phyloP scores from a whole-genome alignment of 129 eudicot genomes.

The Pittosporum tobira region DNA sequence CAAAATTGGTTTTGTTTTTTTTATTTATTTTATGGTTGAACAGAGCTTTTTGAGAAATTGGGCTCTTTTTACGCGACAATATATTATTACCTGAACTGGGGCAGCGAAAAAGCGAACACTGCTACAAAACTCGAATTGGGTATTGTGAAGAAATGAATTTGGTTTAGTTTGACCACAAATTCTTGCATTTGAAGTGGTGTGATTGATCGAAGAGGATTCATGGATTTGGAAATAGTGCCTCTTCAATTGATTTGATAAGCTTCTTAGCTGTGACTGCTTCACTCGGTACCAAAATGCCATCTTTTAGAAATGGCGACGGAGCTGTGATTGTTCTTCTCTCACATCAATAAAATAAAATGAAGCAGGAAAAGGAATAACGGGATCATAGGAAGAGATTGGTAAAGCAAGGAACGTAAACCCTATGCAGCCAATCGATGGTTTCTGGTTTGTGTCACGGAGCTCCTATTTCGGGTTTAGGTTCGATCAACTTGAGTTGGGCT shows the following conservation, averaged over 20 bases:
- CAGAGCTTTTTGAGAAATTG: no score
- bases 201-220: constrained; percentile 14
- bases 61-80: no score
- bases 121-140: constrained; percentile 17
- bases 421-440: no score
- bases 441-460: no score
- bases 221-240: constrained; percentile 32
- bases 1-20: no score
- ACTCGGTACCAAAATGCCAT: constrained; percentile 46
- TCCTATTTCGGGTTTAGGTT: no score
- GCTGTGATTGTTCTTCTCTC: no score
- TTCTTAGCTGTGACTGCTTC: constrained; percentile 27
- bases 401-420: not conserved
- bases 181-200: not conserved
- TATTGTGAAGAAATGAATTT: constrained; percentile 8
- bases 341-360: not conserved
- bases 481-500: no score
- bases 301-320: no score
- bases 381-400: not conserved
- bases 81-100: constrained; percentile 46
- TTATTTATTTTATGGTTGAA: no score
- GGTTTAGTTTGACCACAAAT: constrained; percentile 13
- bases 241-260: constrained; percentile 25
- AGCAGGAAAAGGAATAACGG: not conserved
- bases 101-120: constrained; percentile 52